Base-by-base conservation (phyloP, 176 grass and related monocot species). In the Ananas comosus region DNA sequence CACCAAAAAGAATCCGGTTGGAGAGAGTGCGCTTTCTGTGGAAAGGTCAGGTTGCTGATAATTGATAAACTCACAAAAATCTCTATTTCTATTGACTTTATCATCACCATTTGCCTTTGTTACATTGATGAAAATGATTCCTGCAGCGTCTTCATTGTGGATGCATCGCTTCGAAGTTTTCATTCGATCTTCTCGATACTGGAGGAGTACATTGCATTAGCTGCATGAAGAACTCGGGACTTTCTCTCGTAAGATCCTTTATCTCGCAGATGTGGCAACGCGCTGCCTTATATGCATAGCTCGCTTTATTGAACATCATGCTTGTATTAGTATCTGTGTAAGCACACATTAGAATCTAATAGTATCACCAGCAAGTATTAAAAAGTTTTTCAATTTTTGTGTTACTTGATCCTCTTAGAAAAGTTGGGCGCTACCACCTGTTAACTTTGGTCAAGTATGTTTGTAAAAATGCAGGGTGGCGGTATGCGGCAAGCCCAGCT, bases 1-100 rank as follows among this genome's bases (percentile, higher is more conserved):
- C 95, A 99, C 72, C 90, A 88, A 70, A 94, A 88, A 74, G 95
- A 99, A 73, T 99, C 95, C 18, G 95, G 95, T 53, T 99, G 95
- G 95, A 94, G 95, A 73, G 90, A 99, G 57, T 99, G 95, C 78
- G 83, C 83, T 25, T 99, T 83, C 51, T 99, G 95, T 82, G 82
- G 90, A 70, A 99, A 99, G 95, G 95, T 99, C 79, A 84, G 80
- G 59, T 65, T 65, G 28, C 16, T 18, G 17, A 18, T 22, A 61
- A 61, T 64, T 11, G 9, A 67, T 13, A 4, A 13, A 29, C 49
- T 11, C 53, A 58, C 50, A 53, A 48, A 50, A 48, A 51, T 53
- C n/a, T 66, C 48, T 16, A 48, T 61, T 51, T 52, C 67, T 67
- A 4, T 50, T 5, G n/a, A 27, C 17, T 63, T 54, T 8, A 3